A percentile compares a stretch with the other conserved stretches of the same genome.
phyloP scores from a whole-genome alignment of 805 yeast species.

The Candida xiaguanensis region DNA sequence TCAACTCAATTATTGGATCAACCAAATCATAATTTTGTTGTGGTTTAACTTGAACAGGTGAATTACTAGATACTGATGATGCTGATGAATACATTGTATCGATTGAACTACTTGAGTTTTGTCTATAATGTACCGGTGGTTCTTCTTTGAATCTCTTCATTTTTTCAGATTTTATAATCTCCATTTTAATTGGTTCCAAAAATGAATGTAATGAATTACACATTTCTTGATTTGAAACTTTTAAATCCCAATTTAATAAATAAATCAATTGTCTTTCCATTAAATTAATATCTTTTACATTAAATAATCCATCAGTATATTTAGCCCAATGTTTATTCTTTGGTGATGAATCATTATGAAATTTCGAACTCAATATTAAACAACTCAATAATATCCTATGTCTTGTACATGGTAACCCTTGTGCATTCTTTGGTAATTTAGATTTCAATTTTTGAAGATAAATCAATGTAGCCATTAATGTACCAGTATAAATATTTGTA shows the following conservation, averaged over 20 bases:
- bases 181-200: slow-evolving; percentile 49
- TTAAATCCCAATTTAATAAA: slow-evolving; percentile 68
- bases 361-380: slow-evolving; percentile 67
- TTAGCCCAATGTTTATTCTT: slow-evolving; percentile 77
- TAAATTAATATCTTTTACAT: slow-evolving; percentile 63
- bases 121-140: slow-evolving; percentile 14
- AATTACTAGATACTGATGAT: neutral
- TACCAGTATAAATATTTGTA: slow-evolving; percentile 78
- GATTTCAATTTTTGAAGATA: slow-evolving; percentile 59
- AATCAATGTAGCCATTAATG: slow-evolving; percentile 67
- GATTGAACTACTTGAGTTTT: slow-evolving; percentile 16
- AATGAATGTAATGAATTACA: slow-evolving; percentile 38
- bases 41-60: slow-evolving; percentile 5
- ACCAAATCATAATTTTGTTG: slow-evolving; percentile 12
- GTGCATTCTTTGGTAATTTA: slow-evolving; percentile 66
- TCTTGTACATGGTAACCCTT: slow-evolving; percentile 75
- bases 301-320: slow-evolving; percentile 71
- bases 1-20: slow-evolving; percentile 32
- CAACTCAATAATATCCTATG: slow-evolving; percentile 76
- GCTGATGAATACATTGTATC: slow-evolving; percentile 14
- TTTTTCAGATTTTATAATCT: slow-evolving; percentile 30
- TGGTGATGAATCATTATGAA: slow-evolving; percentile 75
- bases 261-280: slow-evolving; percentile 77
- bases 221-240: slow-evolving; percentile 44
- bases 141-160: slow-evolving; percentile 6